Evolutionary conservation across 371 early-diverging fungal genomes (phyloP).

Genomic region (Antonospora locustae): DNA sequence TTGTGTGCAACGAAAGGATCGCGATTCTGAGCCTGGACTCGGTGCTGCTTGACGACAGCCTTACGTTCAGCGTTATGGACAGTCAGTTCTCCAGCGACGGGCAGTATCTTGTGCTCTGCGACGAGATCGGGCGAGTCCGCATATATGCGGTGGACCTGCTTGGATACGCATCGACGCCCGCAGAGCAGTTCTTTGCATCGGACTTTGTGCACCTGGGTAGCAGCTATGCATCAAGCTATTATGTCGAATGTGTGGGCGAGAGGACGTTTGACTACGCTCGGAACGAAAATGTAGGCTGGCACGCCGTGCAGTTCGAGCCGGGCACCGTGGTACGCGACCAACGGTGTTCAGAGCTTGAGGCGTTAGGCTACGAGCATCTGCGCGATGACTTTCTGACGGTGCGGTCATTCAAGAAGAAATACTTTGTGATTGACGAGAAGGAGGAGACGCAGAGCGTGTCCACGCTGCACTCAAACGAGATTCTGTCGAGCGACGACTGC

Average conservation of each 20-base stretch:
- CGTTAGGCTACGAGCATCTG: neutral
- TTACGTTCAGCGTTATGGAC: slow-evolving; percentile 30
- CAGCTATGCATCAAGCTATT: slow-evolving; percentile 1
- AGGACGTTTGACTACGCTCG: slow-evolving; percentile 10
- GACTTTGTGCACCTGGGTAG: slow-evolving; percentile 30
- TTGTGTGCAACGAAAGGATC: slow-evolving; percentile 4
- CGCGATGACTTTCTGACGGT: neutral
- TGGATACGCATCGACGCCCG: slow-evolving; percentile 1
- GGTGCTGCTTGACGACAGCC: slow-evolving; percentile 7
- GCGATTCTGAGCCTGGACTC: slow-evolving; percentile 20
- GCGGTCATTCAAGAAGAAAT: neutral
- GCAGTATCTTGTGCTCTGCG: slow-evolving; percentile 31
- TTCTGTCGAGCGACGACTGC: neutral
- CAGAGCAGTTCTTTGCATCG: slow-evolving; percentile 38
- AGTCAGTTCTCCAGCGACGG: slow-evolving; percentile 44
- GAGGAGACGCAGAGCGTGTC: neutral
- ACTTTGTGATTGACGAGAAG: neutral
- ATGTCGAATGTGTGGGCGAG: slow-evolving; percentile 5
- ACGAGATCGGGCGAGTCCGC: slow-evolving; percentile 23
- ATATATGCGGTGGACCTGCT: slow-evolving; percentile 7
- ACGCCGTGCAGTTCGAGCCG: slow-evolving; percentile 1
- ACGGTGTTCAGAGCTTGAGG: slow-evolving; percentile 1
- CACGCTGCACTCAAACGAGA: neutral
- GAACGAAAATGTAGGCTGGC: slow-evolving; percentile 23
- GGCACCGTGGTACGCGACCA: neutral